Base-by-base conservation (phyloP, 2,329 filamentous ascomycete genomes). In the Cladobotryum mycophilum region DNA sequence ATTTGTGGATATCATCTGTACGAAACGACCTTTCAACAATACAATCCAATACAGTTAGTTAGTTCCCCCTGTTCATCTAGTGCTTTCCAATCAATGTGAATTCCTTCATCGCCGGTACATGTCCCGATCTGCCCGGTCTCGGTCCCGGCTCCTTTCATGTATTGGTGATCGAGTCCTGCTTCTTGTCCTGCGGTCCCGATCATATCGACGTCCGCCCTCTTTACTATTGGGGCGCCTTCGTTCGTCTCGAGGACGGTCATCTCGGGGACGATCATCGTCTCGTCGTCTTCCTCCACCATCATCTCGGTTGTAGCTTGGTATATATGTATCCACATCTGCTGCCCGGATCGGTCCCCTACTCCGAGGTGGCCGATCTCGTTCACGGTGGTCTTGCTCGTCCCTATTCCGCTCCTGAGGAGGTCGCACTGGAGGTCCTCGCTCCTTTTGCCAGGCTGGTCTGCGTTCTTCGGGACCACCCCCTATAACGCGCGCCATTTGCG, bases 401-500 rank as follows among this genome's bases (percentile, higher is more conserved):
- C 63, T 60, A 2, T 60, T 61, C 3, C 45, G 58, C 54, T 55
- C 67, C 62, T 54, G 72, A n/a, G 73, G 72, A 2, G 78, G 75
- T 2, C 76, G 68, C 4, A 75, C 76, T 3, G 75, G 76, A 12
- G 78, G 62, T 9, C 72, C 74, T 18, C 74, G 71, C n/a, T 79
- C 77, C 48, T 77, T 67, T 42, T 75, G 72, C 79, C 79, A 82
- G 2, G 75, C 77, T 5, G 78, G 78, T 46, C 77, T 67, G 14
- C 76, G 70, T 14, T 74, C 72, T 14, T 76, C 71, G 17, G 61
- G 70, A n/a, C 61, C 70, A 47, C 63, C 70, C 53, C 61, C 62
- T 14, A 70, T 69, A 48, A 74, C 74, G 25, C 76, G 69, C 18
- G 69, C 66, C 5, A n/a, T n/a, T n/a, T n/a, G n/a, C n/a, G n/a